Conservation (phyloP, 192 early-diverging fungal species). For the Phlyctochytrium arcticum region DNA sequence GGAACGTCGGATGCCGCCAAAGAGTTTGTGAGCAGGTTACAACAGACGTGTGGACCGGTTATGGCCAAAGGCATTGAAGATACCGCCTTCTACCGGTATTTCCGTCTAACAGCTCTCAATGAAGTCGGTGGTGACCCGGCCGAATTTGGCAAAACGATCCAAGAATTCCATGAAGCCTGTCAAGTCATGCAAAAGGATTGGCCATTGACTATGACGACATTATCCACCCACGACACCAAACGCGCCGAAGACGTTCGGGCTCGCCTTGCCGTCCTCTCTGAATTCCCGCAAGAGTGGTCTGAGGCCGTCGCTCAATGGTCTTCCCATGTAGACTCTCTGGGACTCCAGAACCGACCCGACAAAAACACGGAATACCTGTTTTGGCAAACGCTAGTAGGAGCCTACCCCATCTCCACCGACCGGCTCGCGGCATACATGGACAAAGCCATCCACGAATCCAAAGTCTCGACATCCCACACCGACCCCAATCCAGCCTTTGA, state of each 20-base stretch:
- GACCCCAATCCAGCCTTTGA: constrained; percentile 15
- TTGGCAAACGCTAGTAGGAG: constrained; percentile 24
- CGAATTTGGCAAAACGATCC: constrained; percentile 14
- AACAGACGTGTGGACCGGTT: constrained; percentile 27
- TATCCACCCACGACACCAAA: constrained; percentile 30
- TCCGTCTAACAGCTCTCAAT: constrained; percentile 19
- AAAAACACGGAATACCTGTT: constrained; percentile 27
- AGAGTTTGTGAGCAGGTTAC: constrained; percentile 17
- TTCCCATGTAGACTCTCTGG: constrained; percentile 2
- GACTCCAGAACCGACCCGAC: constrained; percentile 12
- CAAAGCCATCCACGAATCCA: constrained; percentile 20
- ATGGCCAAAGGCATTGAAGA: constrained; percentile 31
- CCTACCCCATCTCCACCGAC: constrained; percentile 11
- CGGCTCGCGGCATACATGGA: constrained; percentile 19
- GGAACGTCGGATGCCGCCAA: neutral
- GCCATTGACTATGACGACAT: constrained; percentile 23
- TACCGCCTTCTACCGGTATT: constrained; percentile 30
- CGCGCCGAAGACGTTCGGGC: constrained; percentile 23
- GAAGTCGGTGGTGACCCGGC: constrained; percentile 28
- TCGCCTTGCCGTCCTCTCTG: constrained; percentile 21
- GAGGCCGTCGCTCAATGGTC: constrained; percentile 7
- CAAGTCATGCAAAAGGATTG: constrained; percentile 15
- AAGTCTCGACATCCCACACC: constrained; percentile 20
- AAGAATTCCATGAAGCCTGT: constrained; percentile 14
- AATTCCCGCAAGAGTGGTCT: constrained; percentile 22